Base-by-base conservation (phyloP, 2,329 filamentous ascomycete genomes). In the Colletotrichum limetticola region DNA sequence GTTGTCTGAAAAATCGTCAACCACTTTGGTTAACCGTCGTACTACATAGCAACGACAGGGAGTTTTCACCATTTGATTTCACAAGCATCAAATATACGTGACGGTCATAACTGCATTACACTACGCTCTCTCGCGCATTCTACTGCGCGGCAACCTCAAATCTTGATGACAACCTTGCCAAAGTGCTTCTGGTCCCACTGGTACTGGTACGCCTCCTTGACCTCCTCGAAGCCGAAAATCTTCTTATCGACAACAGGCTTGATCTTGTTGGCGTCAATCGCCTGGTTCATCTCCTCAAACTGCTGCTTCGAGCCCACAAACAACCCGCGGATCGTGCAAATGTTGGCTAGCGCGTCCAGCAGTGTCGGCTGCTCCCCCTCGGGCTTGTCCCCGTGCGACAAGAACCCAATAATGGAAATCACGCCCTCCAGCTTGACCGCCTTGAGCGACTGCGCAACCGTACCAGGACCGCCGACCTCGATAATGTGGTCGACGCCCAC, bases 401-500 rank as follows among this genome's bases (percentile, higher is more conserved):
- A 60, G 60, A 72, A 72, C 0, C 83, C 82, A 22, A 84, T 81
- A 66, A 84, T 83, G 61, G 77, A 78, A 75, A 88, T 85, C 68
- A 86, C 77, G 37, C 87, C 87, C 66, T 84, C 84, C n/a, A 83
- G 77, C 78, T 82, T 84, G 79, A 88, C 75, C 57, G 84, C 83
- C 52, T 82, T 80, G 28, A 87, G 80, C 53, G 82, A 86, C 80
- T 89, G 85, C 65, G 76, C 76, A 75, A 87, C 80, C 19, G 85
- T 87, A 14, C 75, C 76, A 9, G 82, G 79, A 3, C 86, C 87
- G 4, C 83, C 86, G 9, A 88, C 85, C 76, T 88, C 86, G 74
- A 89, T 76, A 16, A 88, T 76, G 75, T 86, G 80, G 78, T 88
- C 85, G 26, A 87, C 83, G 53, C 86, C 86, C 19, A 74, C 78